Base-by-base conservation (phyloP, 2,329 filamentous ascomycete species). In the Arachnomyces sp. region DNA sequence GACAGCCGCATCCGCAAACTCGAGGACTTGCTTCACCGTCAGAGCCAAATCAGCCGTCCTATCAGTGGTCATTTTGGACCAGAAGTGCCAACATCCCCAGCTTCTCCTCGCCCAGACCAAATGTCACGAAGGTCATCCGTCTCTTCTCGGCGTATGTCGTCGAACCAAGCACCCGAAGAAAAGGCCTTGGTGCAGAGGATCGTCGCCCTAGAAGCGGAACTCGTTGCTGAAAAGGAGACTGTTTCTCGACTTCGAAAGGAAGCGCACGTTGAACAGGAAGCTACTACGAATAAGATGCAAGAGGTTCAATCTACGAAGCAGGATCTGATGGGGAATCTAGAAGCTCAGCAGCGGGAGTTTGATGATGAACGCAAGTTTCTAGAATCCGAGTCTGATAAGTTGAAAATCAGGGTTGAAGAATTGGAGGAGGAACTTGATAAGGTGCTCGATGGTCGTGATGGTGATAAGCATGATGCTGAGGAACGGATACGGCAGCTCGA, bases 251-350 rank as follows among this genome's bases (percentile, higher is more conserved):
- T 92, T 8, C 81, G 90, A 49, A 82, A 80, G 51, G 84, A 93
- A 45, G 73, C 83, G 2, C 71, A 74, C 39, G 65, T 68, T 59
- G 48, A 76, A 70, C 37, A 74, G 72, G 49, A 77, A 76, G 56
- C 74, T 68, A 51, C 73, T 77, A 51, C 76, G 76, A 55, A 81
- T 74, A 66, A 76, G 70, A 54, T 94, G 45, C 79, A 92, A 47
- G 90, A 96, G 60, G 85, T 79, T 4, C 86, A 92, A 51, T 89
- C 86, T 2, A 95, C 84, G 1, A 98, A 98, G 61, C 84, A 84
- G 52, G 92, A 96, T 60, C 76, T 98, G 7, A 79, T 98, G 64
- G 82, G 86, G 49, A 98, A 98, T 55, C 86, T 98, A 67, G 88
- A 96, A 56, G 84, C 89, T 9, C 77, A 93, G 49, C 87, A 95